Evolutionary conservation across 2,329 filamentous ascomycete genomes (phyloP).

Genomic region (Epichloe gansuensis): DNA sequence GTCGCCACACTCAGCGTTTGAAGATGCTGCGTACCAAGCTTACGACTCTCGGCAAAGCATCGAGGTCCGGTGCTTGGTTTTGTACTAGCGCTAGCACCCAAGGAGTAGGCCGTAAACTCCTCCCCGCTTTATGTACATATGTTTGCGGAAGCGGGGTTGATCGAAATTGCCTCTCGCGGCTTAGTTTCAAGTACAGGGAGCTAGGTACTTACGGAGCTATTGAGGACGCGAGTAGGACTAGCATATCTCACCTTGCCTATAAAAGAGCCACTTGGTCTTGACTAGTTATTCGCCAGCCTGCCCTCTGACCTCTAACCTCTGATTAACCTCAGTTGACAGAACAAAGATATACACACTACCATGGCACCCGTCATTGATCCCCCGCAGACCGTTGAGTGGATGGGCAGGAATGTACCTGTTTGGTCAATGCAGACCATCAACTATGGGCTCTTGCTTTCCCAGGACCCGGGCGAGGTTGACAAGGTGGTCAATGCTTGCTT

Average conservation of each 20-base stretch:
- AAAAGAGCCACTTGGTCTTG: no score
- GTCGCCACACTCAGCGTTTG: conserved; percentile 42
- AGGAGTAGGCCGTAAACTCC: background rate
- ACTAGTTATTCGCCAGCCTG: no score
- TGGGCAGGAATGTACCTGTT: conserved; percentile 35
- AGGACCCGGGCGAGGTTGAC: conserved; percentile 40
- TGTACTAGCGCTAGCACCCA: conserved; percentile 30
- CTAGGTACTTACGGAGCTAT: no score
- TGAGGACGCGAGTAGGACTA: no score
- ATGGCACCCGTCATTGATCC: conserved; percentile 27
- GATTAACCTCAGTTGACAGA: no score
- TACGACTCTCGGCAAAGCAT: conserved; percentile 49
- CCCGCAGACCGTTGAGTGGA: conserved; percentile 34
- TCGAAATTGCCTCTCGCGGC: background rate
- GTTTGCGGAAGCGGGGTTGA: background rate
- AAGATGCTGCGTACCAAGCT: conserved; percentile 35
- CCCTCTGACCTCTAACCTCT: no score
- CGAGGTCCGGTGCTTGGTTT: conserved; percentile 50
- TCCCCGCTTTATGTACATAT: no score
- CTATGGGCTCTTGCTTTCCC: conserved; percentile 38
- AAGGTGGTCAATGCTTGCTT: conserved; percentile 36
- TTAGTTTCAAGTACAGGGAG: no score
- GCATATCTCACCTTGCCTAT: no score
- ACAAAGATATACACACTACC: background rate
- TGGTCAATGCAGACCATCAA: conserved; percentile 39